Evolutionary conservation across 2,329 filamentous ascomycete species (phyloP).

Genomic region (Zelopaecilomyces penicillatus): DNA sequence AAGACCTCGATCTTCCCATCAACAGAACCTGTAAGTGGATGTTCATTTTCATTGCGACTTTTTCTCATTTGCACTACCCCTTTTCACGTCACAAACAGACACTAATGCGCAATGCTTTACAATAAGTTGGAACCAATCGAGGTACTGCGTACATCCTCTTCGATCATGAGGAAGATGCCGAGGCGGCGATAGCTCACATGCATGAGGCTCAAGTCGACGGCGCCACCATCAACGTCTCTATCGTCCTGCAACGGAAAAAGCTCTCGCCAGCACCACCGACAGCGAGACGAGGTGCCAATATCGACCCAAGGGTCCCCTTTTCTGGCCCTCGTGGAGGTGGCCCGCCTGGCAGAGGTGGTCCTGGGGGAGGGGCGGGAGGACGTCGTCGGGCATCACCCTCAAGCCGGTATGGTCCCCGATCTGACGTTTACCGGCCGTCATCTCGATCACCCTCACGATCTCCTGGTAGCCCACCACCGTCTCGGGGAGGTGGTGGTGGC

Average conservation of each 20-base stretch:
- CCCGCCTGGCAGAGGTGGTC: slow-evolving; percentile 20
- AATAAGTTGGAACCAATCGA: slow-evolving; percentile 72
- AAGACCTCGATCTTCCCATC: slow-evolving; percentile 82
- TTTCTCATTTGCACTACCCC: background rate
- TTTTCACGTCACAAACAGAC: background rate
- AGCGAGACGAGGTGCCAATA: slow-evolving; percentile 53
- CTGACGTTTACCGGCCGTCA: slow-evolving; percentile 55
- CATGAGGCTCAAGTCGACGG: slow-evolving; percentile 94
- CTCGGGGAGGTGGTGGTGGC: slow-evolving; percentile 16
- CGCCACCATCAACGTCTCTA: slow-evolving; percentile 73
- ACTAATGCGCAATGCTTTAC: background rate
- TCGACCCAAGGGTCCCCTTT: slow-evolving; percentile 39
- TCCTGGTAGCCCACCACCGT: slow-evolving; percentile 31
- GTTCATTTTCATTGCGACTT: no score
- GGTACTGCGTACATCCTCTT: slow-evolving; percentile 92
- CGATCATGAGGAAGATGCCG: slow-evolving; percentile 66
- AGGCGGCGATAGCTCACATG: slow-evolving; percentile 89
- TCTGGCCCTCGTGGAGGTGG: slow-evolving; percentile 23
- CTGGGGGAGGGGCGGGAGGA: slow-evolving; percentile 28
- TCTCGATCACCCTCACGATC: slow-evolving; percentile 42
- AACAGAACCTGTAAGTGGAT: slow-evolving; percentile 65
- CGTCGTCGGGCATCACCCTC: slow-evolving; percentile 28
- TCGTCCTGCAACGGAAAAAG: slow-evolving; percentile 75
- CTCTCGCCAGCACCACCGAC: slow-evolving; percentile 73
- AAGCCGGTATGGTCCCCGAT: slow-evolving; percentile 32